These are phyloP conservation scores for Blakeslea trispora DNA, from an alignment of 371 early-diverging fungal species.

Conservation along the genomic window DNA sequence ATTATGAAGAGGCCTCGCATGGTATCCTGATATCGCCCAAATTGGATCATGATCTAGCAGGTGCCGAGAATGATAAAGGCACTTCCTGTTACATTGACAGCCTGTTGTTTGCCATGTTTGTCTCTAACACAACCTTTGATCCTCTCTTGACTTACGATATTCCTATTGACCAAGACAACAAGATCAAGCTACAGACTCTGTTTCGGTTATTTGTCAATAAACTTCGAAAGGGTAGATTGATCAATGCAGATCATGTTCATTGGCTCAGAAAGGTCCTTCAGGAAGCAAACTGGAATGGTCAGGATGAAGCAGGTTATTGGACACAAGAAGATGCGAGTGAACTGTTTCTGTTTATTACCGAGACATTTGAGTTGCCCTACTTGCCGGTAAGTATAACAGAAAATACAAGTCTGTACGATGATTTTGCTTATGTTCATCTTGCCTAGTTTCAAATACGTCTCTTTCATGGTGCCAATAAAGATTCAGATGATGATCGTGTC, in stretches of 20 bases:
- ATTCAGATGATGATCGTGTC: slow-evolving; percentile 55
- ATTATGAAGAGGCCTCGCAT: slow-evolving; percentile 41
- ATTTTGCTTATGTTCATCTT: neutral
- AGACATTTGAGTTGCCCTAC: slow-evolving; percentile 57
- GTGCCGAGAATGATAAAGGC: slow-evolving; percentile 54
- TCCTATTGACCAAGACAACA: slow-evolving; percentile 12
- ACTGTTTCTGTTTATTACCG: slow-evolving; percentile 58
- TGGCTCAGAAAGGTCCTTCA: slow-evolving; percentile 49
- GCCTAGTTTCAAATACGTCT: slow-evolving; percentile 49
- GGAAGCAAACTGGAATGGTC: slow-evolving; percentile 46
- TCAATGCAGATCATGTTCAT: slow-evolving; percentile 48
- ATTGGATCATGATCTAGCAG: slow-evolving; percentile 13
- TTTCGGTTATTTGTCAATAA: slow-evolving; percentile 58
- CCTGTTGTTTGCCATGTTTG: slow-evolving; percentile 60
- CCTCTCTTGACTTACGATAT: slow-evolving; percentile 29
- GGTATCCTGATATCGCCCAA: slow-evolving; percentile 30
- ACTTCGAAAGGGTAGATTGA: slow-evolving; percentile 50
- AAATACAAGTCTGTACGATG: too few species aligned
- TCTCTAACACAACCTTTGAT: slow-evolving; percentile 53
- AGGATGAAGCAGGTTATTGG: slow-evolving; percentile 31
- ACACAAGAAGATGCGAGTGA: slow-evolving; percentile 61
- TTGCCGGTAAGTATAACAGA: slow-evolving; percentile 47
- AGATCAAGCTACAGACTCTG: slow-evolving; percentile 45
- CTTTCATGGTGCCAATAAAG: slow-evolving; percentile 57
- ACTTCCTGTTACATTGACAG: slow-evolving; percentile 64